phyloP scores from a whole-genome alignment of 2,329 filamentous ascomycete genomes.

The Xenosphaeropsis pyriputrescens region DNA sequence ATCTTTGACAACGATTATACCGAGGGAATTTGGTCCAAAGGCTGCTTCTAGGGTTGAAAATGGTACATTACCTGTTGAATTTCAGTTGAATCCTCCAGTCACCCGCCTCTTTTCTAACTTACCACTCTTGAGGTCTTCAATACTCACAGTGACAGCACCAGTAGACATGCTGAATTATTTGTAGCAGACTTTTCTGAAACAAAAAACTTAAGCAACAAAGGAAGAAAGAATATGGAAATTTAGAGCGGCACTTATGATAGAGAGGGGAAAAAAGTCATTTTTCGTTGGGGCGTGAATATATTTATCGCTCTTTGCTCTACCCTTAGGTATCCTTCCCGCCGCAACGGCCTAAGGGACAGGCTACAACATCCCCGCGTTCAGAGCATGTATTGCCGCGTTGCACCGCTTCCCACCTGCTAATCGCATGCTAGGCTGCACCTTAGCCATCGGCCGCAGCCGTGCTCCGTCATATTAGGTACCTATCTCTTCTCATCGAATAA shows the following conservation, averaged over 20 bases:
- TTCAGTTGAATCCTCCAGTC: neutral
- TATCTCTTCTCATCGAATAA: too few relatives aligned
- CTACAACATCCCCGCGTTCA: too few relatives aligned
- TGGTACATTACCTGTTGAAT: constrained; percentile 41
- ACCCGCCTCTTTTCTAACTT: constrained; percentile 6
- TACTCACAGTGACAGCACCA: constrained; percentile 32
- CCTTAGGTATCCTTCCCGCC: neutral
- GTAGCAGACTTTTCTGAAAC: neutral
- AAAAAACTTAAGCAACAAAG: neutral
- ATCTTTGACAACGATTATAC: constrained; percentile 86
- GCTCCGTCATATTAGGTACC: too few relatives aligned
- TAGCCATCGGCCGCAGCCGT: too few relatives aligned
- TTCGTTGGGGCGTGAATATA: neutral
- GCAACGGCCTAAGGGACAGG: neutral
- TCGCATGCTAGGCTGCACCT: neutral
- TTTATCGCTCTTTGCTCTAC: neutral
- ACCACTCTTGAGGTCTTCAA: constrained; percentile 46
- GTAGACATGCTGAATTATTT: constrained; percentile 3
- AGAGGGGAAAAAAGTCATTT: neutral
- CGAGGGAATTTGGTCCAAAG: constrained; percentile 80
- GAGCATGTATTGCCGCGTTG: neutral
- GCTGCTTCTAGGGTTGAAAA: constrained; percentile 60
- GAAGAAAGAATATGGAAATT: neutral
- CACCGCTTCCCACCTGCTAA: neutral
- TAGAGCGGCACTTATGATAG: neutral